phyloP scores from a whole-genome alignment of 352 stramenopile genomes.

The Globisporangium megalacanthum region DNA sequence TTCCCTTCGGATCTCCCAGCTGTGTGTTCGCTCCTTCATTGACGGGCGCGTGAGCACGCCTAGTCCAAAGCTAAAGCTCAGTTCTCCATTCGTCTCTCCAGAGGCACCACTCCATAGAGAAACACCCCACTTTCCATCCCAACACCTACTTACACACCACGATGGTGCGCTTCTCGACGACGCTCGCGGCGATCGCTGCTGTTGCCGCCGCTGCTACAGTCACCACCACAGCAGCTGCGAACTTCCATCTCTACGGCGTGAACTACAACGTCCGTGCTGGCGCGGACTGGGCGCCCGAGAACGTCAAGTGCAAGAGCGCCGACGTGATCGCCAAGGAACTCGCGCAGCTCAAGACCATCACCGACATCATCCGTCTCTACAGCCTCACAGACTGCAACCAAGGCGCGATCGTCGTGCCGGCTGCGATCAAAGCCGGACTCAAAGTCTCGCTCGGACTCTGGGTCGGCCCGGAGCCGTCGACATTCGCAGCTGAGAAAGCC shows the following conservation, averaged over 20 bases:
- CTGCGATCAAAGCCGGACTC: slow-evolving; percentile 37
- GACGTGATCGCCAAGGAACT: slow-evolving; percentile 36
- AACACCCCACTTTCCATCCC: neutral
- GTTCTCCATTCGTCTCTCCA: no score
- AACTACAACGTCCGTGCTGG: slow-evolving; percentile 64
- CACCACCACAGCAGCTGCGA: neutral
- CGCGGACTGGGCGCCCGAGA: slow-evolving; percentile 36
- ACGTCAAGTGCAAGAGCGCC: slow-evolving; percentile 43
- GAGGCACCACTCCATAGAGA: neutral
- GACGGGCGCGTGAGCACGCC: no score
- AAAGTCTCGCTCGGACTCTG: slow-evolving; percentile 57
- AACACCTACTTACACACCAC: neutral
- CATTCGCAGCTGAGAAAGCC: slow-evolving; percentile 37
- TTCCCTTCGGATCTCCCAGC: no score
- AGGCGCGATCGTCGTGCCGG: slow-evolving; percentile 30
- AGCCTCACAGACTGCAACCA: slow-evolving; percentile 60
- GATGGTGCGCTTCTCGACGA: slow-evolving; percentile 1
- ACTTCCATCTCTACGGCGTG: slow-evolving; percentile 41
- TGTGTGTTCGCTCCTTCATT: no score
- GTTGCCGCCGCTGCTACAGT: slow-evolving; percentile 2
- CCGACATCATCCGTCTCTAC: slow-evolving; percentile 34
- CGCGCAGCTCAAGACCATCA: slow-evolving; percentile 29
- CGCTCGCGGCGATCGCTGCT: neutral
- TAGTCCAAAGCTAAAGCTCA: no score
- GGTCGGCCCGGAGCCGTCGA: slow-evolving; percentile 25